Evolutionary conservation across 129 eudicot species (phyloP).

Genomic region (Rutidosis leptorrhynchoides): DNA sequence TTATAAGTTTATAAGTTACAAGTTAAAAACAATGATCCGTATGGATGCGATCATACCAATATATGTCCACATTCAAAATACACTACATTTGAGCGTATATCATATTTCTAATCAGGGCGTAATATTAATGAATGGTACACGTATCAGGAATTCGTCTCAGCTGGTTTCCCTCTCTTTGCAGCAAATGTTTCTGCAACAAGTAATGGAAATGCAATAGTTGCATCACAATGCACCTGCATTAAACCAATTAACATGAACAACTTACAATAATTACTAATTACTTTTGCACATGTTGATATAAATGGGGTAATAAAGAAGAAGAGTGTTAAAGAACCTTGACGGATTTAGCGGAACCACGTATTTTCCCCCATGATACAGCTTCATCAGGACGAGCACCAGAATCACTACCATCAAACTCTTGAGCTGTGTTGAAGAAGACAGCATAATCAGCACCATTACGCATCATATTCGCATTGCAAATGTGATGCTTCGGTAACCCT

Average conservation of each 20-base stretch:
- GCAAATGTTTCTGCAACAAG: slow-evolving; percentile 94
- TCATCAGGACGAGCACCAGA: slow-evolving; percentile 98
- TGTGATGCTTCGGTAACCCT: slow-evolving; percentile 93
- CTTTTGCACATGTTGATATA: no score
- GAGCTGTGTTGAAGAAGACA: slow-evolving; percentile 82
- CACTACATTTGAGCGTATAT: background rate
- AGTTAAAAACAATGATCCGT: background rate
- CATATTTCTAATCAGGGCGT: no score
- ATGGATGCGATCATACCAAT: background rate
- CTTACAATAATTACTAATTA: no score
- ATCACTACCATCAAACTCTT: slow-evolving; percentile 96
- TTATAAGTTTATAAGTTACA: no score
- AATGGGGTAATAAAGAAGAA: no score
- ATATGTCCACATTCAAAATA: background rate
- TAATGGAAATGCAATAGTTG: slow-evolving; percentile 88
- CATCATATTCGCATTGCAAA: slow-evolving; percentile 97
- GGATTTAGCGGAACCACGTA: slow-evolving; percentile 80
- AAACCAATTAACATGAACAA: slow-evolving; percentile 8
- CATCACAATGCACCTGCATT: slow-evolving; percentile 92
- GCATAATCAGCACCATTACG: slow-evolving; percentile 97
- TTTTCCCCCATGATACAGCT: slow-evolving; percentile 98
- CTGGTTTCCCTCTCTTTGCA: slow-evolving; percentile 33
- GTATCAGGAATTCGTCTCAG: slow-evolving; percentile 20
- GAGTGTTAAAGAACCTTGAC: slow-evolving; percentile 68
- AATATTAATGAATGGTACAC: background rate